Conservation (phyloP, 768 basidiomycete species). For the Termitomyces sp. region DNA sequence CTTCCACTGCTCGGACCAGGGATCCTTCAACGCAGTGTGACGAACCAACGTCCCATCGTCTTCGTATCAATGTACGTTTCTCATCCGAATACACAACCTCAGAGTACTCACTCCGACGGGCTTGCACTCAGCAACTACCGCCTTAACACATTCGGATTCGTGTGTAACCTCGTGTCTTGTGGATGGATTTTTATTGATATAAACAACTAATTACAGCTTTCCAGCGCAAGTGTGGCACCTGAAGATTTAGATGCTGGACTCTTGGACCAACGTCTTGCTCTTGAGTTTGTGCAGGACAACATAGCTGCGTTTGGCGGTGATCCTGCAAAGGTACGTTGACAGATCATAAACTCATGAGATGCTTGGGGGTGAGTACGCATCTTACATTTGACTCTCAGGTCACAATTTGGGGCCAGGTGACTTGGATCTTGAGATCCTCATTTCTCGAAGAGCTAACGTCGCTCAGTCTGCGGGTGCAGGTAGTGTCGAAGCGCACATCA, state of each 20-base stretch:
- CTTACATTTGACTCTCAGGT: conserved; percentile 25
- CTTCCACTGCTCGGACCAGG: conserved; percentile 22
- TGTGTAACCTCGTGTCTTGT: conserved; percentile 17
- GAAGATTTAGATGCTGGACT: conserved; percentile 55
- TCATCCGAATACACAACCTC: neutral
- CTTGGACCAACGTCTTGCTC: conserved; percentile 51
- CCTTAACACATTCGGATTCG: conserved; percentile 53
- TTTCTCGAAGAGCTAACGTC: neutral
- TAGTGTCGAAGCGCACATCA: conserved; percentile 41
- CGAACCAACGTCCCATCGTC: conserved; percentile 46
- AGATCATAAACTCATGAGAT: neutral
- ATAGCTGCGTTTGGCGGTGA: conserved; percentile 63
- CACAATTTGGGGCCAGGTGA: conserved; percentile 43
- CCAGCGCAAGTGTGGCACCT: conserved; percentile 37
- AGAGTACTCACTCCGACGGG: neutral
- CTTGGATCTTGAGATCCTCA: neutral
- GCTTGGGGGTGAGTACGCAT: neutral
- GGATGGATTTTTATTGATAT: no score
- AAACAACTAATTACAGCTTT: conserved; percentile 24
- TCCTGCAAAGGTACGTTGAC: conserved; percentile 36
- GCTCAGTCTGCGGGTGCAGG: conserved; percentile 48
- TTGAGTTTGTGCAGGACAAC: conserved; percentile 61
- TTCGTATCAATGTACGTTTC: conserved; percentile 42
- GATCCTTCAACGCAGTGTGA: conserved; percentile 42
- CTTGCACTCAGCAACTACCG: conserved; percentile 42